These are phyloP conservation scores for Fusarium sp. DNA, from an alignment of 2,329 filamentous ascomycete genomes.

Conservation along the genomic window DNA sequence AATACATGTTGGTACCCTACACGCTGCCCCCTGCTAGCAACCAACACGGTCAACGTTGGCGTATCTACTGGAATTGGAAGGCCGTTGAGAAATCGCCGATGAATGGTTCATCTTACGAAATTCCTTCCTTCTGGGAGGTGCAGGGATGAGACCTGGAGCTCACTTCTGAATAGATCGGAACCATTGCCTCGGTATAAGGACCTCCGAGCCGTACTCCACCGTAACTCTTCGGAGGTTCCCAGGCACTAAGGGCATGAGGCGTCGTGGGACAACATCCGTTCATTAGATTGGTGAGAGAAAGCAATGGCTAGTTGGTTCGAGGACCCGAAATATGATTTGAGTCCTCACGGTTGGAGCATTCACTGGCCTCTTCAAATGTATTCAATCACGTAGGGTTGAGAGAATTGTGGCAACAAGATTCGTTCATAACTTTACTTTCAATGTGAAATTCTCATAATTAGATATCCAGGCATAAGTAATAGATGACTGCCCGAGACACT, in stretches of 20 bases:
- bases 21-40: not conserved
- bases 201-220: not conserved
- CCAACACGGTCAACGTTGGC: not conserved
- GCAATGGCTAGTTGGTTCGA: not conserved
- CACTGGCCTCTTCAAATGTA: not conserved
- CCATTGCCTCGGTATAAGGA: not conserved
- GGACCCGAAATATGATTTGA: not conserved
- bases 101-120: not conserved
- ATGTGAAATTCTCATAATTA: not conserved
- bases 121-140: not conserved
- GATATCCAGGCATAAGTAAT: not conserved
- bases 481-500: not conserved
- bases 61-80: not conserved
- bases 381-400: not conserved
- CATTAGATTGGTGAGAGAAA: not conserved
- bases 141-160: not conserved
- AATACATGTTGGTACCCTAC: not conserved
- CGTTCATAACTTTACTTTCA: not conserved
- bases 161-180: not conserved
- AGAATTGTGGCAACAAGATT: not conserved
- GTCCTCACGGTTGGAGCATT: not conserved
- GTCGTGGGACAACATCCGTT: not conserved
- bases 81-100: not conserved
- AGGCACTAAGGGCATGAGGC: not conserved
- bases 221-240: not conserved